Conservation (phyloP, 176 grass and related monocot species). For the Saccharum spontaneum region DNA sequence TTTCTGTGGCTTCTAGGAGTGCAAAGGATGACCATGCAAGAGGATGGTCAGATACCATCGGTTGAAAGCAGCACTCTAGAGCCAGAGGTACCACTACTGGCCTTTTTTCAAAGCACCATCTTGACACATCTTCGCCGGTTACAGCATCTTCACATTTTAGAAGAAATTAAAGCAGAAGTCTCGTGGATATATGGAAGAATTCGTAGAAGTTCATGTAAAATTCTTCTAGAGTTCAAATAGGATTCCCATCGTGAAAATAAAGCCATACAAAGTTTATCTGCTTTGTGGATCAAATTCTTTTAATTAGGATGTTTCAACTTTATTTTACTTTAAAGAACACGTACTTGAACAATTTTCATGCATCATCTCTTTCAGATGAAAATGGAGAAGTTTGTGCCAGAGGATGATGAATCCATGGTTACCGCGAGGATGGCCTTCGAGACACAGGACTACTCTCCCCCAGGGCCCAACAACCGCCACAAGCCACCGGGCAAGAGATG, state of each 20-base stretch:
- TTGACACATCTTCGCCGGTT: not conserved
- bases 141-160: not conserved
- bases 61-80: slow-evolving; percentile 15
- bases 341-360: not conserved
- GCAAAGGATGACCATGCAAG: slow-evolving; percentile 35
- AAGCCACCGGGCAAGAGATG: slow-evolving; percentile 51
- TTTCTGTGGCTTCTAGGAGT: slow-evolving; percentile 42
- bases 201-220: not conserved
- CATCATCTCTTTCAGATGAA: slow-evolving; percentile 19
- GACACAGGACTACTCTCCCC: slow-evolving; percentile 47
- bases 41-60: slow-evolving; percentile 25
- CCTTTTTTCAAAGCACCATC: not conserved
- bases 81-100: slow-evolving; percentile 38
- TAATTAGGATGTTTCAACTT: not conserved
- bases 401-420: slow-evolving; percentile 17
- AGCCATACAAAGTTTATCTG: not conserved
- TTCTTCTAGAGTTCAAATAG: not conserved
- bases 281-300: not conserved
- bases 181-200: not conserved
- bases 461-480: slow-evolving; percentile 60
- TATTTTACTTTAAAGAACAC: not conserved
- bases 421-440: slow-evolving; percentile 51
- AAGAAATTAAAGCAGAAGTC: not conserved
- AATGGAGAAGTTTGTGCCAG: not conserved
- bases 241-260: not conserved